Conservation (phyloP, 768 basidiomycete genomes). For the Suillus luteus region DNA sequence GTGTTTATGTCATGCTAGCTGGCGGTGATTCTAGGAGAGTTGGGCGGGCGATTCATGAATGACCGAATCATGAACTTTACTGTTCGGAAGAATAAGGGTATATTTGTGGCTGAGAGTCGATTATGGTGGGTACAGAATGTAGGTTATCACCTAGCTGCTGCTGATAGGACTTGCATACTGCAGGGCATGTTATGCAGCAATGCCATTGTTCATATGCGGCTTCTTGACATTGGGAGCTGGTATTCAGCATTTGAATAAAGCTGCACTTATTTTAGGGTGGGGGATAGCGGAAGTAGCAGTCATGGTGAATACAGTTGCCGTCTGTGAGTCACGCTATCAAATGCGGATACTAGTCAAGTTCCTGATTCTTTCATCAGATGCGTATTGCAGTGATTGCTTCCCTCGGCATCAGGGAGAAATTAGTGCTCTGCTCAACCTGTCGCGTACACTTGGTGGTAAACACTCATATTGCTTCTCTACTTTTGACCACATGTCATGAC, state of each 20-base stretch:
- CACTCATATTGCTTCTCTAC: background rate
- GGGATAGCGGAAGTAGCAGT: constrained; percentile 40
- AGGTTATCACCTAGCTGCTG: background rate
- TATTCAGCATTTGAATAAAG: constrained; percentile 33
- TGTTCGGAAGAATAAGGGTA: constrained; percentile 48
- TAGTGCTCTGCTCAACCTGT: constrained; percentile 46
- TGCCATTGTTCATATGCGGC: constrained; percentile 44
- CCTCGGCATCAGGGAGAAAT: constrained; percentile 38
- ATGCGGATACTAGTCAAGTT: background rate
- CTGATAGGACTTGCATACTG: background rate
- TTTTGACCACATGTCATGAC: background rate
- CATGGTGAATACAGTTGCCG: constrained; percentile 43
- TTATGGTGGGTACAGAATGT: constrained; percentile 36
- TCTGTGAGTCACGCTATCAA: constrained; percentile 31
- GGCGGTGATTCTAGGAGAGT: constrained; percentile 52
- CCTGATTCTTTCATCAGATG: constrained; percentile 26
- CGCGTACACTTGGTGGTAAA: constrained; percentile 36
- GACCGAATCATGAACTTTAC: constrained; percentile 47
- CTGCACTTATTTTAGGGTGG: constrained; percentile 44
- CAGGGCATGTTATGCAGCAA: constrained; percentile 42
- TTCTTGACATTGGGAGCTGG: constrained; percentile 44
- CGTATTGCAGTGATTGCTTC: constrained; percentile 42
- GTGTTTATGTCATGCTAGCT: constrained; percentile 32
- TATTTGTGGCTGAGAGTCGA: constrained; percentile 55
- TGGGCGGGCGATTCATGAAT: constrained; percentile 52